Base-by-base conservation (phyloP, 208 protist species). In the Leptomonas seymouri region DNA sequence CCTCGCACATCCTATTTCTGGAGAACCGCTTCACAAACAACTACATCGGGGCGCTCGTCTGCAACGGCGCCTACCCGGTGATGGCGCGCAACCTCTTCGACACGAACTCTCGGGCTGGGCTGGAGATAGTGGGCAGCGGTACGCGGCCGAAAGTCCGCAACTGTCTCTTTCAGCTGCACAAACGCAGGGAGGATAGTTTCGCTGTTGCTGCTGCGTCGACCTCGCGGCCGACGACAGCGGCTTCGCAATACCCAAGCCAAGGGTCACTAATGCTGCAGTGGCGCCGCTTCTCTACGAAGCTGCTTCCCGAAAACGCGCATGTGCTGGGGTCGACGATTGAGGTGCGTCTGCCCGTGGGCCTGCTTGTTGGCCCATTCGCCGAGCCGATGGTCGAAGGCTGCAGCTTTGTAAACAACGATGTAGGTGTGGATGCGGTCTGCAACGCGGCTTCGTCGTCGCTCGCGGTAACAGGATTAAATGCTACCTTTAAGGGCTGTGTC, bases 11-110 rank as follows among this genome's bases (percentile, higher is more conserved):
- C 25, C 48, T 59, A 36, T 21, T 90, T 1, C 36, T 75, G 16
- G 78, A 86, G 50, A 96, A 96, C 69, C 57, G 67, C 28, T 96
- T 94, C 67, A 67, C 49, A 7, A 53, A 59, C 41, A 96, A 96
- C 73, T 88, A 87, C 68, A 90, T 96, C 68, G 91, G 91, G 6
- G 68, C 78, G 4, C 46, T 96, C 0, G 67, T 88, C 1, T 93
- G 86, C 71, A 76, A 84, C 49, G 86, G 91, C 21, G 86, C 82
- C 18, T 63, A 62, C n/a, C 85, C 89, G 48, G 61, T 31, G 27
- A 18, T 96, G n/a, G 57, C 78, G 55, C 71, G 74, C 20, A 93
- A 93, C 70, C 39, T 92, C 28, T 96, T 94, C 59, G 83, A 92
- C 31, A 54, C 49, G n/a, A 94, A 96, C 78, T 30, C 54, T 21